A percentile compares a stretch with the other conserved stretches of the same genome.
These are phyloP conservation scores for Teunomyces barrocoloradensis DNA, from an alignment of 805 yeast species.

Conservation along the genomic window DNA sequence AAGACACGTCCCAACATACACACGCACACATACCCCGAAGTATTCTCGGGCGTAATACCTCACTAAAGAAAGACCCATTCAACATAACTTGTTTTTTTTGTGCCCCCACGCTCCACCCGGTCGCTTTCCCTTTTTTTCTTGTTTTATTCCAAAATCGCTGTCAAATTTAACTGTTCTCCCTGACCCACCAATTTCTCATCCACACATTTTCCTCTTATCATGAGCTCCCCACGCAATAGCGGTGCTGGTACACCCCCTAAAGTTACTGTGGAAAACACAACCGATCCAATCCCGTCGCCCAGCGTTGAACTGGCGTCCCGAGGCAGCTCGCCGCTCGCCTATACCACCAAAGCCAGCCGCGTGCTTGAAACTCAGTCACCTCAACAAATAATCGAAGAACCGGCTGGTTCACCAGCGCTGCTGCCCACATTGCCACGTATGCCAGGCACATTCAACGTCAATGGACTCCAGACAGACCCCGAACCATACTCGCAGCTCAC, in stretches of 20 bases:
- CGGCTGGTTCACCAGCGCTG: too few relatives aligned
- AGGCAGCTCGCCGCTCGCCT: neutral
- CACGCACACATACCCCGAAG: too few relatives aligned
- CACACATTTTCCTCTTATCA: neutral
- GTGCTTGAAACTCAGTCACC: neutral
- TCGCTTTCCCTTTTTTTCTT: neutral
- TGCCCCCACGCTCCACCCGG: neutral
- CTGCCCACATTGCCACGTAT: constrained; percentile 35
- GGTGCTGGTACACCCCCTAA: neutral
- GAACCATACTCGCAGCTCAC: constrained; percentile 11
- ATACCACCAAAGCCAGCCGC: neutral
- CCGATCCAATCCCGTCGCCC: constrained; percentile 1
- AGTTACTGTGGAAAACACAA: neutral
- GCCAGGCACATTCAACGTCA: constrained; percentile 47
- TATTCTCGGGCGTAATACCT: too few relatives aligned
- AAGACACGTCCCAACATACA: too few relatives aligned
- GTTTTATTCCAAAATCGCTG: neutral
- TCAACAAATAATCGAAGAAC: too few relatives aligned
- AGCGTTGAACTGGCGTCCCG: neutral
- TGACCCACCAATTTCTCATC: neutral
- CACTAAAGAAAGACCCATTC: neutral
- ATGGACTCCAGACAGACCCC: constrained; percentile 35
- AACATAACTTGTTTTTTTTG: neutral
- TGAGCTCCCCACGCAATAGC: neutral
- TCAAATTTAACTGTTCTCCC: neutral